A percentile compares a stretch with the other conserved stretches of the same genome.
Conservation (phyloP, 208 protist species). For the Acanthamoeba sp. region DNA sequence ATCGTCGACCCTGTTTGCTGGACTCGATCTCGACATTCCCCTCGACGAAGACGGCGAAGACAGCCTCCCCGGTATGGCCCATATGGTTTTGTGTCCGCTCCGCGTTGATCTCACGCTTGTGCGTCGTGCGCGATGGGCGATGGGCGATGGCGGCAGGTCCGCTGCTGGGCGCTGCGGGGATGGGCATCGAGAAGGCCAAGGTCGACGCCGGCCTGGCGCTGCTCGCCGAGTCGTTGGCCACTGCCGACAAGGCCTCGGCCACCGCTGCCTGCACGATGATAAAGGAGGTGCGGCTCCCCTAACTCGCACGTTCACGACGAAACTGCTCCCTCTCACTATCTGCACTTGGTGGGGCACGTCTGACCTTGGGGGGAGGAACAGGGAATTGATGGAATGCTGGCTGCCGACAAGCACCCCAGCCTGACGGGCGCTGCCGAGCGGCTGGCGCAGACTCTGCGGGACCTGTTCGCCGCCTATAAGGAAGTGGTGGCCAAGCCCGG, state of each 20-base stretch:
- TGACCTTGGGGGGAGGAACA: no score
- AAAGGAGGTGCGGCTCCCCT: neutral
- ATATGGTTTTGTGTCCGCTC: no score
- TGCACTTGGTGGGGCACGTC: no score
- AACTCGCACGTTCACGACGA: neutral
- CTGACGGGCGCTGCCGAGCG: slow-evolving; percentile 26
- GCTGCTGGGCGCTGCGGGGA: neutral
- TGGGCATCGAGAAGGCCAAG: slow-evolving; percentile 7
- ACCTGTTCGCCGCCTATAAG: slow-evolving; percentile 25
- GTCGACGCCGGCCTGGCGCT: slow-evolving; percentile 5
- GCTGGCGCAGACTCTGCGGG: slow-evolving; percentile 19
- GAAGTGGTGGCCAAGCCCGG: slow-evolving; percentile 31
- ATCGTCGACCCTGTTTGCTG: slow-evolving; percentile 53
- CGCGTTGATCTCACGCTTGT: no score
- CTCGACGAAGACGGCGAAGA: slow-evolving; percentile 14
- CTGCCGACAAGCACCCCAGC: slow-evolving; percentile 34
- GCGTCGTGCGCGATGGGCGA: no score
- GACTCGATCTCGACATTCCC: slow-evolving; percentile 48
- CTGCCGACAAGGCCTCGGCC: slow-evolving; percentile 3
- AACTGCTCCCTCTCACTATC: no score
- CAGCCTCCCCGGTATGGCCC: slow-evolving; percentile 51
- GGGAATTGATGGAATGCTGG: slow-evolving; percentile 42
- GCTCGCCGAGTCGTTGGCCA: neutral
- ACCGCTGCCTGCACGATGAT: slow-evolving; percentile 13
- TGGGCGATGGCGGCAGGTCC: neutral